These are phyloP conservation scores for Cerioporus squamosus DNA, from an alignment of 1,284 basidiomycete species.

Conservation along the genomic window DNA sequence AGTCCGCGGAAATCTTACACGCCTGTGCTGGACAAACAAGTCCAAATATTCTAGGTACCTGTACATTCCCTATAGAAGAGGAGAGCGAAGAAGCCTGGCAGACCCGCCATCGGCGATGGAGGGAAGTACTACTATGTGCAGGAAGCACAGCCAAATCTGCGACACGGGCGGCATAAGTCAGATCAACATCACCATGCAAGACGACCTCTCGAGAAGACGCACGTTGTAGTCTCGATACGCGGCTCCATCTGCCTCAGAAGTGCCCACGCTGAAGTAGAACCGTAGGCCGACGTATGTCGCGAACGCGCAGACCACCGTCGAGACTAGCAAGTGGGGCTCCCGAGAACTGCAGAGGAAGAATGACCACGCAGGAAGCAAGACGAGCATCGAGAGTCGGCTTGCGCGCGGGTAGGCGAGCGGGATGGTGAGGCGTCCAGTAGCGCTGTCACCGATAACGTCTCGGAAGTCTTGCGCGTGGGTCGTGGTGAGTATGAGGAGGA, in stretches of 20 bases:
- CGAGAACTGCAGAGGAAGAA: background rate
- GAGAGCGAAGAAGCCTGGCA: no score
- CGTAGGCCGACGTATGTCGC: background rate
- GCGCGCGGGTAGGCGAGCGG: conserved; percentile 38
- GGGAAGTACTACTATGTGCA: no score
- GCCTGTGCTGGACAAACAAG: no score
- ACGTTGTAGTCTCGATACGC: background rate
- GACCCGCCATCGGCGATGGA: no score
- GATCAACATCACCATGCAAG: no score
- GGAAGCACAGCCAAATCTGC: no score
- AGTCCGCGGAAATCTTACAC: no score
- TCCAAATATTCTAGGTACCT: no score
- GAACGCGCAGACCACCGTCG: background rate
- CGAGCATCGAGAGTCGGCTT: background rate
- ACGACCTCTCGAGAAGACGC: background rate
- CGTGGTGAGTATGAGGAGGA: conserved; percentile 38
- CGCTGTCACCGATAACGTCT: conserved; percentile 41
- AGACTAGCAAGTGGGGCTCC: background rate
- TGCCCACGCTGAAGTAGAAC: background rate
- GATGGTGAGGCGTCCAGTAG: conserved; percentile 40
- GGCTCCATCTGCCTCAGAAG: background rate
- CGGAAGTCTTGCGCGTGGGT: conserved; percentile 47
- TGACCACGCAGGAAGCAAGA: conserved; percentile 10
- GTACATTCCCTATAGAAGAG: no score
- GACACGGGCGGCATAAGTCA: no score